Evolutionary conservation across 2,329 filamentous ascomycete genomes (phyloP), one percentile per base, ranked within the genome.

Genomic region (Teratosphaeria epicoccoides): DNA sequence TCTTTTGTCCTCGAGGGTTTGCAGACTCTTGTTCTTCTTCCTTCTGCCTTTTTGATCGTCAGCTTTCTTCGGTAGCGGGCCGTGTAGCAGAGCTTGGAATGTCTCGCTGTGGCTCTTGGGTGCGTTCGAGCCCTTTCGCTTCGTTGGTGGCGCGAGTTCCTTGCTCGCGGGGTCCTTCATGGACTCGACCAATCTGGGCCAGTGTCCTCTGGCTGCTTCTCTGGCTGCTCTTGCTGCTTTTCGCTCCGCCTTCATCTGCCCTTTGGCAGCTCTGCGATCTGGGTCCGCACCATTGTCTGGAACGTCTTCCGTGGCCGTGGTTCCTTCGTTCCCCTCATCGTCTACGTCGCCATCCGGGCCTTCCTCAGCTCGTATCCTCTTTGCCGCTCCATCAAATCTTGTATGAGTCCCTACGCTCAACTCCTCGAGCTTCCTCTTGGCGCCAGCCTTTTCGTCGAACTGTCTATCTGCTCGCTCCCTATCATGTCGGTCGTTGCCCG

Each of bases 401-500:
- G 62, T 66, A 50, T 67, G 63, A 48, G 53, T 67, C 11, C 66
- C 65, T 4, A 58, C 52, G 14, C 24, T 29, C 51, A 69, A 57
- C 25, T 65, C 62, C 48, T 68, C 66, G 24, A 68, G 54, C 58
- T 68, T 69, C 53, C 65, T 58, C 57, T 68, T 66, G 46, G 65
- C 67, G 3, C 60, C 60, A n/a, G 57, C 60, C 46, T 57, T 58
- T 55, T 73, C 70, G 55, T 63, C 62, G 9, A 61, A 66, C 51
- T 63, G 57, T 47, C 64, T 57, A 58, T 69, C 70, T 50, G 57
- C 62, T 33, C 71, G 53, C 56, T 73, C 65, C 12, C 61, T 54
- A 58, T 75, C 72, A 54, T 70, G 73, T 57, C 62, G 61, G 47
- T 74, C 71, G 51, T 76, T 76, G 25, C 73, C 73, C 2, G 65